Base-by-base conservation (phyloP, 805 yeast species). In the Candida suzukii region DNA sequence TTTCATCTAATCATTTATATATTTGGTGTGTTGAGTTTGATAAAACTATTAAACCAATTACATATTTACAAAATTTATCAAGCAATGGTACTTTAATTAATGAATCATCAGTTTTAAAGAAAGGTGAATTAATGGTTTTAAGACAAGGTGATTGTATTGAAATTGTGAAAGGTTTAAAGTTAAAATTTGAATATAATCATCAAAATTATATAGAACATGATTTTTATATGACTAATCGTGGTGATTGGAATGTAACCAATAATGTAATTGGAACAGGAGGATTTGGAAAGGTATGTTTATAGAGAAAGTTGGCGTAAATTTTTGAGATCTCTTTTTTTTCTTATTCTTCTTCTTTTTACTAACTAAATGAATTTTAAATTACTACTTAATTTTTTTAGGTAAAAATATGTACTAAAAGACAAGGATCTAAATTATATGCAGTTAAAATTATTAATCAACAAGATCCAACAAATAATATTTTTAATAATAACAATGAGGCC, bases 241-340 rank as follows among this genome's bases (percentile, higher is more conserved):
- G 53, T 2, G 46, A 55, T 12, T 78, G 83, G 83, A 41, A 40
- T 3, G 58, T 76, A 4, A 49, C 66, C 2, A 52, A 70, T 3
- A 61, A 61, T 24, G 48, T 71, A 4, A 52, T 78, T 24, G 83
- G 83, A 0, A 59, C 61, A 40, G 84, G 84, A 2, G 71, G 82
- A 0, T 78, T 76, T 64, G 84, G 85, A 1, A 66, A 67, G 40
- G 82, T 76, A 49, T 26, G 41, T 57, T 19, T 10, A 4, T 10
- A 26, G 9, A 8, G 5, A 26, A 13, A 5, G 8, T 26, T 26
- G 29, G 29, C 29, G n/a, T n/a, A n/a, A n/a, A n/a, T n/a, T n/a
- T n/a, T n/a, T n/a, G n/a, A n/a, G n/a, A n/a, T n/a, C n/a, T n/a
- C n/a, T n/a, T n/a, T n/a, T n/a, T n/a, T n/a, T n/a, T n/a, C n/a